A percentile compares a stretch with the other conserved stretches of the same genome.
Evolutionary conservation across 2,329 filamentous ascomycete genomes (phyloP).

Genomic region (Akanthomyces dipterigenus): DNA sequence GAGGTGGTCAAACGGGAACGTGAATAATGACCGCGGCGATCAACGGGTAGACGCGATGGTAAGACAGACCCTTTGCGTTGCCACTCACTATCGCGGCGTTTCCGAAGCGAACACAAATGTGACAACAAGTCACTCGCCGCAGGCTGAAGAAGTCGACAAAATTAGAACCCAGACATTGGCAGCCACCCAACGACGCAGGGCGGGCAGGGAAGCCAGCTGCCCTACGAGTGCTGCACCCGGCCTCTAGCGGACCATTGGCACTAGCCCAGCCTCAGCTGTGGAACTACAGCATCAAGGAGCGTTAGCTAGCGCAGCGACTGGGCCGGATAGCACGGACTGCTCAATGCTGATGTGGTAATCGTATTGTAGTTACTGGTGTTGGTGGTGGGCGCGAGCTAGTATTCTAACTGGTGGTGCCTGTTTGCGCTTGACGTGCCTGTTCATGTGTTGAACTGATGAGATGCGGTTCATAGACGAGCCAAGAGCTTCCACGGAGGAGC

Average conservation of each 20-base stretch:
- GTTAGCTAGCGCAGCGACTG: background rate
- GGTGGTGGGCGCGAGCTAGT: too few species aligned
- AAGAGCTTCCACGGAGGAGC: background rate
- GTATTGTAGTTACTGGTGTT: background rate
- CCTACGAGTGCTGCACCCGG: background rate
- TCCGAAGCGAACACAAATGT: background rate
- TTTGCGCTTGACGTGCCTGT: too few species aligned
- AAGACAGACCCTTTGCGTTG: conserved; percentile 1
- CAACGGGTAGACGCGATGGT: background rate
- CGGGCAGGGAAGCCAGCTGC: background rate
- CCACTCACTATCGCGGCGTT: background rate
- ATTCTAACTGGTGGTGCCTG: background rate
- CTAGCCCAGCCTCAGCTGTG: conserved; percentile 8
- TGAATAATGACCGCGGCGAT: background rate
- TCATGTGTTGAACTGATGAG: background rate
- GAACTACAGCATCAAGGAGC: background rate
- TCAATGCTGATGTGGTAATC: background rate
- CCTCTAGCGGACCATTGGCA: background rate
- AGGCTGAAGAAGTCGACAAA: background rate
- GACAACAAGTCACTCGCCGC: background rate
- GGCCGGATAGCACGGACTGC: background rate
- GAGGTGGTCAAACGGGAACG: background rate
- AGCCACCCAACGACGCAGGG: background rate
- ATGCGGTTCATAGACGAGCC: background rate
- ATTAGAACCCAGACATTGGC: conserved; percentile 8